Evolutionary conservation across 1,284 basidiomycete species (phyloP).

Genomic region (Tilletia walkeri): DNA sequence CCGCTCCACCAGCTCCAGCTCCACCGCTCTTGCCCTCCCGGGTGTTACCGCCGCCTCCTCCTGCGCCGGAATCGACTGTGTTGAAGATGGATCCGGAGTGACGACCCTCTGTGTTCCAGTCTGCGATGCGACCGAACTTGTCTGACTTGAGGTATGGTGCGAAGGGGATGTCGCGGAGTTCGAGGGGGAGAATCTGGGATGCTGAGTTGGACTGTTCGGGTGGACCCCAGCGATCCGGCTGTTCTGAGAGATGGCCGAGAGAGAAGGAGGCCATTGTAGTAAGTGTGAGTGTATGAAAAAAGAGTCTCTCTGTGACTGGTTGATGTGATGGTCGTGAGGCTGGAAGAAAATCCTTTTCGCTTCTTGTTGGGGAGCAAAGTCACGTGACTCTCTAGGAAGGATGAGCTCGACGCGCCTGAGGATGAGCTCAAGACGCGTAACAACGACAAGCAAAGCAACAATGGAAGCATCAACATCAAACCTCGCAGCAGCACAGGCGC

Average conservation of each 20-base stretch:
- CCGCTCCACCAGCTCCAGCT: conserved; percentile 35
- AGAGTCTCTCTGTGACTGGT: background rate
- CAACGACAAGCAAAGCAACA: background rate
- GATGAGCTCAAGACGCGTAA: background rate
- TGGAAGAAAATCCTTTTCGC: background rate
- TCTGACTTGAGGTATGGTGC: conserved; percentile 97
- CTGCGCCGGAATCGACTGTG: conserved; percentile 61
- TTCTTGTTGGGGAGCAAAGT: background rate
- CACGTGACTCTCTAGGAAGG: background rate
- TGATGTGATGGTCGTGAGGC: background rate
- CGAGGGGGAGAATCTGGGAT: conserved; percentile 34
- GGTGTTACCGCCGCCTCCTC: too few species aligned
- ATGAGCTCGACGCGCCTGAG: background rate
- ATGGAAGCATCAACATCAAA: background rate
- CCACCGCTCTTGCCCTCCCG: too few species aligned
- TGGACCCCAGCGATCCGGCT: conserved; percentile 49
- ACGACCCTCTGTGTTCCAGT: conserved; percentile 70
- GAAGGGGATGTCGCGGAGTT: conserved; percentile 61
- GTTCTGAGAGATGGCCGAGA: conserved; percentile 39
- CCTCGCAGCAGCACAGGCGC: background rate
- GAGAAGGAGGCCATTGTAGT: conserved; percentile 47
- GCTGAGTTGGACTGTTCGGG: conserved; percentile 35
- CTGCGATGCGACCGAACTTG: conserved; percentile 94
- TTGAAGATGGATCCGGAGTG: conserved; percentile 58
- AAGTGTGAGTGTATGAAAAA: background rate